Evolutionary conservation across 2,329 filamentous ascomycete genomes (phyloP).

Genomic region (Phoma sp.): DNA sequence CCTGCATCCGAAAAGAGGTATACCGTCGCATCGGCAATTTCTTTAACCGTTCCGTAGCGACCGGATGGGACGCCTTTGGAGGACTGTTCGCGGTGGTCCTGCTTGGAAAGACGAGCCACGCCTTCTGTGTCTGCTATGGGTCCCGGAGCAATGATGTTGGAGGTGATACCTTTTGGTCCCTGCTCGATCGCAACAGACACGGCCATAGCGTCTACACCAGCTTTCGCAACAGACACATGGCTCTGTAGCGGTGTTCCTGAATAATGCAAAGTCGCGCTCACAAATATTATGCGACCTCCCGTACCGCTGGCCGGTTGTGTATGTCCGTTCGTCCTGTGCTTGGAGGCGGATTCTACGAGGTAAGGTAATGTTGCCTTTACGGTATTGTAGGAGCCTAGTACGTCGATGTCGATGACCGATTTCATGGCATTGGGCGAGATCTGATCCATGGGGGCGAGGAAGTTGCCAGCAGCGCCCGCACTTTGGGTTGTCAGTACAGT

Average conservation of each 20-base stretch:
- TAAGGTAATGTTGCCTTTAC: constrained; percentile 89
- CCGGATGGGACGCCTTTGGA: constrained; percentile 68
- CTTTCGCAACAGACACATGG: constrained; percentile 91
- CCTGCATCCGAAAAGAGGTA: constrained; percentile 86
- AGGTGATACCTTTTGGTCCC: constrained; percentile 83
- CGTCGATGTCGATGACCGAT: constrained; percentile 94
- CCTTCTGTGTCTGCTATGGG: constrained; percentile 83
- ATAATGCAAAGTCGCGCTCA: constrained; percentile 92
- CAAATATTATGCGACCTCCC: constrained; percentile 84
- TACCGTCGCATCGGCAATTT: constrained; percentile 91
- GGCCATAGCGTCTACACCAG: constrained; percentile 84
- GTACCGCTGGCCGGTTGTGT: constrained; percentile 57
- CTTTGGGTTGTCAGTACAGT: constrained; percentile 52
- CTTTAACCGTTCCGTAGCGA: constrained; percentile 77
- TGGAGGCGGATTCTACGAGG: constrained; percentile 74
- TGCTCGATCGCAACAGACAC: constrained; percentile 84
- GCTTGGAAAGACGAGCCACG: constrained; percentile 52
- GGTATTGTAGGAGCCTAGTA: constrained; percentile 92
- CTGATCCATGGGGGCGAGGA: constrained; percentile 82
- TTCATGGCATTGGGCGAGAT: constrained; percentile 91
- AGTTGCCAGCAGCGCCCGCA: constrained; percentile 94
- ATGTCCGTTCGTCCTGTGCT: constrained; percentile 65
- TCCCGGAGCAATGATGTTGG: constrained; percentile 88
- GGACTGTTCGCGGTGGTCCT: constrained; percentile 37
- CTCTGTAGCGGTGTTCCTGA: constrained; percentile 83